Evolutionary conservation across 495 filamentous ascomycete genomes (phyloP).

Genomic region (Aeminium ludgeri): DNA sequence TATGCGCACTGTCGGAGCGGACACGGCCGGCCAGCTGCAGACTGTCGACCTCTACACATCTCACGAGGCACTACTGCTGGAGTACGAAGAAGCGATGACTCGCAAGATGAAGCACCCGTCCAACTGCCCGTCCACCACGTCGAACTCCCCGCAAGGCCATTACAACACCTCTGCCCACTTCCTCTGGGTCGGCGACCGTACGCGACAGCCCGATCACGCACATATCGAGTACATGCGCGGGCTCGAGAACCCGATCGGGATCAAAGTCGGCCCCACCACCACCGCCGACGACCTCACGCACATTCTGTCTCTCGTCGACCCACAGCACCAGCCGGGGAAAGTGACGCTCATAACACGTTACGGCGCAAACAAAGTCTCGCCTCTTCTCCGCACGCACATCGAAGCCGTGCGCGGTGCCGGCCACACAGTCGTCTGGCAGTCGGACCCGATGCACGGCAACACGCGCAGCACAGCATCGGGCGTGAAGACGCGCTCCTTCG

Average conservation of each 20-base stretch:
- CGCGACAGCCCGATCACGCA: constrained; percentile 74
- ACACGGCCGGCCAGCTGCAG: constrained; percentile 64
- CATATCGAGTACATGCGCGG: constrained; percentile 97
- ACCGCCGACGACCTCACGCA: constrained; percentile 49
- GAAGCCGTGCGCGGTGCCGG: constrained; percentile 60
- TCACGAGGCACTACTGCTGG: constrained; percentile 84
- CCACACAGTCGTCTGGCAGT: constrained; percentile 84
- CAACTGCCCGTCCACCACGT: constrained; percentile 34
- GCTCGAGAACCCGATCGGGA: constrained; percentile 83
- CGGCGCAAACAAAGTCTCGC: constrained; percentile 53
- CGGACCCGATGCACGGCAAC: constrained; percentile 96
- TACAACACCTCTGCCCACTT: constrained; percentile 83
- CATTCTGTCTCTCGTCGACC: constrained; percentile 74
- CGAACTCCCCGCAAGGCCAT: constrained; percentile 28
- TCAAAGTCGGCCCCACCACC: constrained; percentile 88
- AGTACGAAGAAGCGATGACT: constrained; percentile 83
- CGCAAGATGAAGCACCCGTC: constrained; percentile 52
- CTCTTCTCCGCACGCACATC: constrained; percentile 66
- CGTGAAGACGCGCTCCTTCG: constrained; percentile 81
- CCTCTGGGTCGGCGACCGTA: constrained; percentile 95
- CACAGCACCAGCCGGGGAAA: constrained; percentile 63
- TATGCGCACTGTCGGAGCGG: constrained; percentile 89
- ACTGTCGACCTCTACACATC: constrained; percentile 93
- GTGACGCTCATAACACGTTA: constrained; percentile 94
- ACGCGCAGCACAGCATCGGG: constrained; percentile 50